Conservation (phyloP, 116 monocot species). For the Zostera marina region DNA sequence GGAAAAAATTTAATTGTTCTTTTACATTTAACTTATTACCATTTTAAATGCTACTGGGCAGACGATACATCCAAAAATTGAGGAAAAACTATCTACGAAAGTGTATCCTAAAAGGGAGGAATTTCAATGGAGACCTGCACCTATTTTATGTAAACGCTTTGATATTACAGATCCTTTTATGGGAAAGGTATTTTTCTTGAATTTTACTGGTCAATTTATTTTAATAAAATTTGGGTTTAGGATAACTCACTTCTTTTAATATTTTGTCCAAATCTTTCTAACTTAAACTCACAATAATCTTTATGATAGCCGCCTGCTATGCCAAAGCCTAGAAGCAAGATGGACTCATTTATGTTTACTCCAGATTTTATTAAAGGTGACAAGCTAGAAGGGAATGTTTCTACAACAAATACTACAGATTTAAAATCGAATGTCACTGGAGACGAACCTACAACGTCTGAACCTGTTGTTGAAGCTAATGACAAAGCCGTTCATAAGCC, state of each 20-base stretch:
- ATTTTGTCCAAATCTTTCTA: neutral
- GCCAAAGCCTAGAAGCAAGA: constrained; percentile 60
- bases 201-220: neutral
- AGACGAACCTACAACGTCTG: constrained; percentile 2
- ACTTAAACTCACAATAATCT: neutral
- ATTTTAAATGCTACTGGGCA: constrained; percentile 9
- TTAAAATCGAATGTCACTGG: constrained; percentile 8
- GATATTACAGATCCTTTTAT: constrained; percentile 87
- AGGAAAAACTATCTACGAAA: constrained; percentile 17
- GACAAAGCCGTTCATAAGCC: constrained; percentile 40
- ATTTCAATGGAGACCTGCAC: constrained; percentile 78
- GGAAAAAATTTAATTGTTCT: neutral
- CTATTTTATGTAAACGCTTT: constrained; percentile 83
- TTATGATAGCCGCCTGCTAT: constrained; percentile 46
- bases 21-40: constrained; percentile 1
- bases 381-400: constrained; percentile 17
- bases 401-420: constrained; percentile 5
- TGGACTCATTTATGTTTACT: constrained; percentile 54
- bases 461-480: constrained; percentile 16
- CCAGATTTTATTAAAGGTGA: constrained; percentile 29
- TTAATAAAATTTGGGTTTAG: too few relatives aligned
- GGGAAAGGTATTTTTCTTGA: constrained; percentile 59
- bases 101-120: constrained; percentile 59
- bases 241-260: neutral
- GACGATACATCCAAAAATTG: constrained; percentile 14